These are phyloP conservation scores for Xylariales sp. DNA, from an alignment of 2,329 filamentous ascomycete genomes.

Conservation along the genomic window DNA sequence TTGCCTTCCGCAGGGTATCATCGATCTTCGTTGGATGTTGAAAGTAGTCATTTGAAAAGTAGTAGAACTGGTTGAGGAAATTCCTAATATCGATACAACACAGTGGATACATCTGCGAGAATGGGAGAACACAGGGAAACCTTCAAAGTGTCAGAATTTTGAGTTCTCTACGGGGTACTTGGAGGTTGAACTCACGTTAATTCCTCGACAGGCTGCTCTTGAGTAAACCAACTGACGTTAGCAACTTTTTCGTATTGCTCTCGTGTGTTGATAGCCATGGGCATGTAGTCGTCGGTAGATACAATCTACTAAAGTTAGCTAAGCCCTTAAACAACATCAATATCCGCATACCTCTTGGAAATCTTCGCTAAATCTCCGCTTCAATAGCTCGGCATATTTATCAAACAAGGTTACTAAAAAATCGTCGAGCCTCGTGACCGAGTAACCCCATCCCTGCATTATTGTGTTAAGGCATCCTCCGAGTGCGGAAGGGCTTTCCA, in stretches of 20 bases:
- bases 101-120: slow-evolving; percentile 98
- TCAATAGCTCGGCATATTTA: slow-evolving; percentile 92
- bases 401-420: slow-evolving; percentile 91
- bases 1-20: slow-evolving; percentile 82
- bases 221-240: slow-evolving; percentile 94
- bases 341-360: slow-evolving; percentile 80
- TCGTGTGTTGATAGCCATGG: slow-evolving; percentile 91
- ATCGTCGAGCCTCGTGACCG: slow-evolving; percentile 81
- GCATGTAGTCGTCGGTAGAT: slow-evolving; percentile 99
- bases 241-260: slow-evolving; percentile 97
- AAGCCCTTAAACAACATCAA: background rate
- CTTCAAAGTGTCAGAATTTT: slow-evolving; percentile 65
- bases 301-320: slow-evolving; percentile 63
- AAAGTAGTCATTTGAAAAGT: slow-evolving; percentile 97
- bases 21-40: slow-evolving; percentile 91
- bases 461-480: slow-evolving; percentile 3
- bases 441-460: slow-evolving; percentile 85
- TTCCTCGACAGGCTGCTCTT: slow-evolving; percentile 80
- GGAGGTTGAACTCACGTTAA: slow-evolving; percentile 68
- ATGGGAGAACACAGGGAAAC: slow-evolving; percentile 94
- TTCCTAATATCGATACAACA: slow-evolving; percentile 99
- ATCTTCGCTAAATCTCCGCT: slow-evolving; percentile 91
- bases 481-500: slow-evolving; percentile 42
- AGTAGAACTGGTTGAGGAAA: slow-evolving; percentile 98
- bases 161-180: slow-evolving; percentile 39